Evolutionary conservation across 768 basidiomycete species (phyloP).

Genomic region (Leccinum arenicola): DNA sequence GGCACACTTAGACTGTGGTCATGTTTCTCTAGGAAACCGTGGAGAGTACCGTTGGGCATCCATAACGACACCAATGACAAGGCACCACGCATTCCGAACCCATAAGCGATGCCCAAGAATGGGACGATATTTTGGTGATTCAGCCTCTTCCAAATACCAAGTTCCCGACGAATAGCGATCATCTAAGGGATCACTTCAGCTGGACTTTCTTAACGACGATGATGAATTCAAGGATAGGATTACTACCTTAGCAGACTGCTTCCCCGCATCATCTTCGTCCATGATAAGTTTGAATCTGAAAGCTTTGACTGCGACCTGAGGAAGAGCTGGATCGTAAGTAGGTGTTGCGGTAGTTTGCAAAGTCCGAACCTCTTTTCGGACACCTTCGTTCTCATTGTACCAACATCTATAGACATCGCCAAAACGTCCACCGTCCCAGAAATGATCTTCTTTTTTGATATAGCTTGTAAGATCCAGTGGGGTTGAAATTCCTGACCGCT

Average conservation of each 20-base stretch:
- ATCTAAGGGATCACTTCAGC: not conserved
- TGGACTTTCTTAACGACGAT: not conserved
- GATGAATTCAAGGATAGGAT: not conserved
- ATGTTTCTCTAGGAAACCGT: not conserved
- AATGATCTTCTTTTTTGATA: not conserved
- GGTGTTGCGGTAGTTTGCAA: not conserved
- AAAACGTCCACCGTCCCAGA: not conserved
- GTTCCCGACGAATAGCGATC: not conserved
- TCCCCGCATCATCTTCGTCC: not conserved
- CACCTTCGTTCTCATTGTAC: not conserved
- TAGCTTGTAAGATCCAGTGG: not conserved
- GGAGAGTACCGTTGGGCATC: not conserved
- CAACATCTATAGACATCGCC: not conserved
- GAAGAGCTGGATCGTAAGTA: not conserved
- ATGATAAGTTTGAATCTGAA: not conserved
- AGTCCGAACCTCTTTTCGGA: not conserved
- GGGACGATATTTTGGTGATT: not conserved
- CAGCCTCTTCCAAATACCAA: not conserved
- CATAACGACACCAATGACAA: not conserved
- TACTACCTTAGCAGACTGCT: not conserved
- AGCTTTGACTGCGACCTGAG: not conserved
- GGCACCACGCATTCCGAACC: not conserved
- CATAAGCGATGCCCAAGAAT: not conserved
- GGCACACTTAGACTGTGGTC: not conserved
- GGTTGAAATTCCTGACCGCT: not conserved